Percentiles rank a stretch among this genome's conserved stretches.
phyloP scores from a whole-genome alignment of 495 filamentous ascomycete species.

The Xylaria telfairii region DNA sequence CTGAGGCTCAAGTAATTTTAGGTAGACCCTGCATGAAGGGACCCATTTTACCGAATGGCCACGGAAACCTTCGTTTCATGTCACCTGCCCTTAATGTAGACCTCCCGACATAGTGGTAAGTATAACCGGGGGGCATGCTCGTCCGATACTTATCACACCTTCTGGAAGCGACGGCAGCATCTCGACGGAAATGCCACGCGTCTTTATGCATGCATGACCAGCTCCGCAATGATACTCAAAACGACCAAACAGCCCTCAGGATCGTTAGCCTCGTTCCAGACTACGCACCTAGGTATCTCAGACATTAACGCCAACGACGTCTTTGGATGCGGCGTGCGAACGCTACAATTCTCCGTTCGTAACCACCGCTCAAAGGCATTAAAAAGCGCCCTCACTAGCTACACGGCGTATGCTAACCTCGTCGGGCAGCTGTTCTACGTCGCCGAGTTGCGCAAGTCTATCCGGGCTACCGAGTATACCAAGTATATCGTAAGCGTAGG shows the following conservation, averaged over 20 bases:
- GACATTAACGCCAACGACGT: background rate
- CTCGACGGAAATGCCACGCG: background rate
- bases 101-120: background rate
- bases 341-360: background rate
- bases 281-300: background rate
- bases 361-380: background rate
- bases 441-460: background rate
- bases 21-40: conserved; percentile 7
- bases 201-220: conserved; percentile 1
- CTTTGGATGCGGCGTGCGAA: background rate
- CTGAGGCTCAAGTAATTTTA: conserved; percentile 10
- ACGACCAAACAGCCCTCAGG: background rate
- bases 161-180: background rate
- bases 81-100: background rate
- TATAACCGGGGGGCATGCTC: background rate
- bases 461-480: background rate
- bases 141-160: background rate
- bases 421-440: background rate
- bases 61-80: background rate
- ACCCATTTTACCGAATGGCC: background rate
- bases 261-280: background rate
- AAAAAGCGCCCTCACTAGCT: background rate
- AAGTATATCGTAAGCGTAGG: too few species aligned
- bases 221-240: background rate
- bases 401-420: background rate